A percentile compares a stretch with the other conserved stretches of the same genome.
phyloP scores from a whole-genome alignment of 2,329 filamentous ascomycete genomes.

The Aureobasidium pullulans region DNA sequence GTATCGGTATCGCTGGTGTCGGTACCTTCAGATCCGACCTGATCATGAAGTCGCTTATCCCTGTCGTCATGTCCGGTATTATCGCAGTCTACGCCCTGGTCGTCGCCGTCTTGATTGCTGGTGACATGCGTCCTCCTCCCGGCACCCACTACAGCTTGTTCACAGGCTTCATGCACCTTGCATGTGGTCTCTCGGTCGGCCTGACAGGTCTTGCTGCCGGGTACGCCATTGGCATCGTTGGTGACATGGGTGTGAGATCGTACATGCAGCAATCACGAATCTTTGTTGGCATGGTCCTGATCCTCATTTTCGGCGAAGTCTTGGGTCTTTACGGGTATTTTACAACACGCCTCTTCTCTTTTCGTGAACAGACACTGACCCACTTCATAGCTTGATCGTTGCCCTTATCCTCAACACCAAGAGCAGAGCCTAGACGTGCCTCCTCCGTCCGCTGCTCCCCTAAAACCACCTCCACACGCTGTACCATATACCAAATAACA shows the following conservation, averaged over 20 bases:
- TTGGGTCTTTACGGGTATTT: conserved; percentile 89
- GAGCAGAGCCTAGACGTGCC: conserved; percentile 48
- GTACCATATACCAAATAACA: conserved; percentile 3
- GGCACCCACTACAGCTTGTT: conserved; percentile 72
- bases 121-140: conserved; percentile 70
- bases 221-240: conserved; percentile 93
- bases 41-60: conserved; percentile 89
- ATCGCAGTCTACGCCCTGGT: conserved; percentile 97
- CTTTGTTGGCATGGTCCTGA: conserved; percentile 97
- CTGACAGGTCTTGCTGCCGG: conserved; percentile 88
- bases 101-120: conserved; percentile 89
- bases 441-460: not conserved
- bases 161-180: conserved; percentile 89
- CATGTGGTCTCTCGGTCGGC: conserved; percentile 82
- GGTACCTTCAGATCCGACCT: conserved; percentile 78
- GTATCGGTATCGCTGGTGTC: conserved; percentile 79
- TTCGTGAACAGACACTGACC: not conserved
- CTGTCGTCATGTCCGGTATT: conserved; percentile 97
- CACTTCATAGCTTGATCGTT: conserved; percentile 66
- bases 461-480: not conserved
- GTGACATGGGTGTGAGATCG: conserved; percentile 82
- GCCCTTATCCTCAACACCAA: conserved; percentile 89
- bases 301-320: conserved; percentile 97
- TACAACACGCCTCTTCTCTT: not conserved
- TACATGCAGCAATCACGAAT: conserved; percentile 96